These are phyloP conservation scores for Setaria italica DNA, from an alignment of 202 grass and related monocot species.

Conservation along the genomic window DNA sequence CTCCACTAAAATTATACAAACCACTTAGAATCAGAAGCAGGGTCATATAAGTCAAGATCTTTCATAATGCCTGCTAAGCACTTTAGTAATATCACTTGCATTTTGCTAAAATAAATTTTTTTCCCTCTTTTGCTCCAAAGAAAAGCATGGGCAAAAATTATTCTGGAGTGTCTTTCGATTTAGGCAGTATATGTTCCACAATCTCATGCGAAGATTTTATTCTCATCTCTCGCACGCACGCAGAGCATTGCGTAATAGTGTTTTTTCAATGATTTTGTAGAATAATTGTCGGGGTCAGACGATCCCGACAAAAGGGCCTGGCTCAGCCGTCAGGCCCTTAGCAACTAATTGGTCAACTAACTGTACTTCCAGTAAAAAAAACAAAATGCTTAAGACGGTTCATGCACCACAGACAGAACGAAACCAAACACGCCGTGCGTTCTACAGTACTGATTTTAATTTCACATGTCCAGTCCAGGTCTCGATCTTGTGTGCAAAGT, in stretches of 20 bases:
- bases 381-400: neutral
- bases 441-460: neutral
- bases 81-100: neutral
- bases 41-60: neutral
- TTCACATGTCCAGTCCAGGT: neutral
- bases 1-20: neutral
- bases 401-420: neutral
- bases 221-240: neutral
- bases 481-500: neutral
- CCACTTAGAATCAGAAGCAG: neutral
- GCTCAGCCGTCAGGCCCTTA: too few species aligned
- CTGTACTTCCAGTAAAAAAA: neutral
- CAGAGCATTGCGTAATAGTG: too few species aligned
- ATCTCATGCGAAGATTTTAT: neutral
- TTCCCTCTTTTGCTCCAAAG: neutral
- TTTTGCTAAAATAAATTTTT: neutral
- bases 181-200: neutral
- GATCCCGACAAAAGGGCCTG: too few species aligned
- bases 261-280: too few species aligned
- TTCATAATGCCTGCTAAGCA: neutral
- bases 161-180: neutral
- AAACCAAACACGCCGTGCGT: neutral
- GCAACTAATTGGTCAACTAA: neutral
- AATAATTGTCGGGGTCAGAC: too few species aligned
- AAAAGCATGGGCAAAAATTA: neutral